These are phyloP conservation scores for Kalaharituber pfeilii DNA, from an alignment of 2,329 filamentous ascomycete species.

Conservation along the genomic window DNA sequence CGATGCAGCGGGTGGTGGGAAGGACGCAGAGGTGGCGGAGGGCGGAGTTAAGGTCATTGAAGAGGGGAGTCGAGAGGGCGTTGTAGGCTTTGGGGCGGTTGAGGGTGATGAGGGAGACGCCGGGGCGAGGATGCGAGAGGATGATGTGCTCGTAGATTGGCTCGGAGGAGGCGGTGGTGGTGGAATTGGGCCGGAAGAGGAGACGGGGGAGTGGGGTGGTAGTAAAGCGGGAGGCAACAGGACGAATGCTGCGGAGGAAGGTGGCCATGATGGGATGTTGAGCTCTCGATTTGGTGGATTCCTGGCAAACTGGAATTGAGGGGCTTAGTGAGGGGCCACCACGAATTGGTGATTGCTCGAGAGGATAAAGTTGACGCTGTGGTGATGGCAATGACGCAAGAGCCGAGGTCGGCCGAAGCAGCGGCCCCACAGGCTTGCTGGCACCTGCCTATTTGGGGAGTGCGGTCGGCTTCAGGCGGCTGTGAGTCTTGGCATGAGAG, in stretches of 20 bases:
- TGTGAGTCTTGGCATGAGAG: too few relatives aligned
- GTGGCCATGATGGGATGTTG: neutral
- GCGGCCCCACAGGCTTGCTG: too few relatives aligned
- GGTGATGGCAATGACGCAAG: too few relatives aligned
- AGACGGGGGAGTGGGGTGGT: conserved; percentile 40
- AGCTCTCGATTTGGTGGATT: too few relatives aligned
- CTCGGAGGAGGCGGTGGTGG: conserved; percentile 29
- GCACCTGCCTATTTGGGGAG: too few relatives aligned
- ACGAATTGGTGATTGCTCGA: too few relatives aligned
- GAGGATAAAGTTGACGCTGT: too few relatives aligned
- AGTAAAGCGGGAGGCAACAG: conserved; percentile 44
- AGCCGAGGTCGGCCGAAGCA: too few relatives aligned
- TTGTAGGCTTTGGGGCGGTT: conserved; percentile 93
- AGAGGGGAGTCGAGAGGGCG: conserved; percentile 77
- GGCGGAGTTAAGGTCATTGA: conserved; percentile 71
- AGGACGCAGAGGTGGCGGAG: conserved; percentile 53
- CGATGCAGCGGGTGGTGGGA: conserved; percentile 52
- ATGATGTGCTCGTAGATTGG: conserved; percentile 61
- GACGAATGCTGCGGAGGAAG: conserved; percentile 36
- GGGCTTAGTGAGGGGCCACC: too few relatives aligned
- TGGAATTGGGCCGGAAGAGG: conserved; percentile 30
- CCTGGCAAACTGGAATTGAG: too few relatives aligned
- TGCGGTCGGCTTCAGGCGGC: too few relatives aligned
- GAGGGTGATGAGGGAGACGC: conserved; percentile 66
- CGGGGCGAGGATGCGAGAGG: conserved; percentile 66